Evolutionary conservation across 2,329 filamentous ascomycete species (phyloP), one percentile per base, ranked within the genome.

Genomic region (Graphilbum sp.): DNA sequence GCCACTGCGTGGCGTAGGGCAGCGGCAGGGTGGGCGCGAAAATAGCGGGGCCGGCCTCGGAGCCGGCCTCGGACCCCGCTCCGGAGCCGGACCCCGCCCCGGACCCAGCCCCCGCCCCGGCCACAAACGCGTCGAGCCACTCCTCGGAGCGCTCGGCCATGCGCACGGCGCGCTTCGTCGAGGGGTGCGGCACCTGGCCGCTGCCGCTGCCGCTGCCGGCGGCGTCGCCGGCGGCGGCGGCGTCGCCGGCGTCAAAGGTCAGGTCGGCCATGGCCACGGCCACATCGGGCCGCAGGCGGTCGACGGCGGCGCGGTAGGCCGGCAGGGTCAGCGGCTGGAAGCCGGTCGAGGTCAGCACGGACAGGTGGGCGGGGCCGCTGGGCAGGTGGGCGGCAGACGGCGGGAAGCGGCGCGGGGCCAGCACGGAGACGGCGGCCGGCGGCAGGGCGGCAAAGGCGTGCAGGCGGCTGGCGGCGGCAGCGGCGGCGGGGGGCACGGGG

Each of bases 61-160:
- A n/a, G n/a, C n/a, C n/a, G n/a, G n/a, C n/a, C n/a, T n/a, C n/a
- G n/a, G n/a, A n/a, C n/a, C n/a, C n/a, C n/a, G n/a, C n/a, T n/a
- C n/a, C n/a, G n/a, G n/a, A n/a, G n/a, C n/a, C n/a, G n/a, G n/a
- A n/a, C n/a, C n/a, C 27, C 8, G 7, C 15, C 15, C n/a, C 16
- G 4, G 12, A 7, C 3, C n/a, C 11, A 17, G 54, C 52, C 17
- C 49, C 42, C 16, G 3, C 30, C 13, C 18, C 17, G 11, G 54
- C 56, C 38, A 61, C 54, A 36, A 85, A 73, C 44, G 80, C 71
- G 19, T 73, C 69, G 16, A 88, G 63, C 84, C 86, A 96, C 29
- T 72, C 69, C 52, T 90, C 80, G 1, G 84, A 94, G 40, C 88
- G 69, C 51, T 90, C 85, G 19, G 75, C 78, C 76, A 94, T 95